Evolutionary conservation across 2,329 filamentous ascomycete species (phyloP).

Genomic region (Shiraia bambusicola): DNA sequence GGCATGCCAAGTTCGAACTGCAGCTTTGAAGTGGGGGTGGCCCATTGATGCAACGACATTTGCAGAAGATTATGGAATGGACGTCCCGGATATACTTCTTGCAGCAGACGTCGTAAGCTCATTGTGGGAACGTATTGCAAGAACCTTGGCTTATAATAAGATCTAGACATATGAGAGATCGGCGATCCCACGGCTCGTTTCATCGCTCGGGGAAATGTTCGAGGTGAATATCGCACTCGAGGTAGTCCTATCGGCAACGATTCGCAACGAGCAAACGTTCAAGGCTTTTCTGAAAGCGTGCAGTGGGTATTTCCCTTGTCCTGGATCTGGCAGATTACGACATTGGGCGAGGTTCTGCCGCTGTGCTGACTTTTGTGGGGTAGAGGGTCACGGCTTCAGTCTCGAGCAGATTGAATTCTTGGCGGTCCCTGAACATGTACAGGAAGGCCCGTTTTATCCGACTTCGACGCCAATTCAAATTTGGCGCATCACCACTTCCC

Average conservation of each 20-base stretch:
- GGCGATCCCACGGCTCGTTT: constrained; percentile 64
- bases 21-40: constrained; percentile 66
- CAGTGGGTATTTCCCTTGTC: constrained; percentile 46
- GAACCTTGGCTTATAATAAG: constrained; percentile 16
- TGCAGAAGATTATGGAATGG: constrained; percentile 54
- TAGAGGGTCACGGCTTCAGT: constrained; percentile 42
- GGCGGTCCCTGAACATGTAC: constrained; percentile 41
- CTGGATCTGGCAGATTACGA: constrained; percentile 20
- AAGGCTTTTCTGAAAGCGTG: constrained; percentile 63
- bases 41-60: constrained; percentile 60
- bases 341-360: constrained; percentile 26
- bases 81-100: constrained; percentile 62
- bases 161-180: constrained; percentile 67
- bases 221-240: constrained; percentile 56
- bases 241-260: constrained; percentile 68
- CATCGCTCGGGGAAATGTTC: constrained; percentile 65
- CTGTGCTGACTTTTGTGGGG: constrained; percentile 44
- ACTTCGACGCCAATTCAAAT: constrained; percentile 62
- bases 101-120: constrained; percentile 68
- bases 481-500: constrained; percentile 45
- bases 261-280: constrained; percentile 71
- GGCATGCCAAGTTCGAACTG: constrained; percentile 46
- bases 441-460: constrained; percentile 66
- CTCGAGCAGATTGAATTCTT: constrained; percentile 36
- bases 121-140: constrained; percentile 7